phyloP scores from a whole-genome alignment of 805 yeast genomes.

The Vanderwaltozyma verrucispora region DNA sequence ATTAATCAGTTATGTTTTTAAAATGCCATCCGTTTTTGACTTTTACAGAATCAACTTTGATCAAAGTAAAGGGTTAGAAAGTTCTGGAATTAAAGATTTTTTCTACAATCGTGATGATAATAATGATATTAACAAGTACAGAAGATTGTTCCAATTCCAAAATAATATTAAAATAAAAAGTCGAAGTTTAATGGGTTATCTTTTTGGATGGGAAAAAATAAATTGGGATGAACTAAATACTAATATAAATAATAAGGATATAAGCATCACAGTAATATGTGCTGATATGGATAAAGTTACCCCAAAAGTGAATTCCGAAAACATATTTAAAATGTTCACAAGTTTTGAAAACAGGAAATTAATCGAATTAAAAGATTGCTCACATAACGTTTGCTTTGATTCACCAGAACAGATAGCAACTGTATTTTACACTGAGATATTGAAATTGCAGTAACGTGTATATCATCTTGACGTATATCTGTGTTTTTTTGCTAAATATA shows the following conservation, averaged over 20 bases:
- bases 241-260: background rate
- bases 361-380: constrained; percentile 12
- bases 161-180: constrained; percentile 24
- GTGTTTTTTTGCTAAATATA: background rate
- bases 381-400: constrained; percentile 24
- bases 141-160: constrained; percentile 22
- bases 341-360: constrained; percentile 4
- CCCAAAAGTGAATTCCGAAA: constrained; percentile 8
- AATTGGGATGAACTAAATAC: constrained; percentile 13
- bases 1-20: constrained; percentile 8
- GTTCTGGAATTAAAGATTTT: constrained; percentile 24
- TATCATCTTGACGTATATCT: too few relatives aligned
- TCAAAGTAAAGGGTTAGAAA: constrained; percentile 22
- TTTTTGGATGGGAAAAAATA: constrained; percentile 24
- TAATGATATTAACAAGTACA: constrained; percentile 7
- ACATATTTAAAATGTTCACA: constrained; percentile 5
- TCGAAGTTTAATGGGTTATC: constrained; percentile 19
- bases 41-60: constrained; percentile 22
- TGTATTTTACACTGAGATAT: constrained; percentile 3
- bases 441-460: too few relatives aligned
- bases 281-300: constrained; percentile 22
- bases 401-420: constrained; percentile 8
- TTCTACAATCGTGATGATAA: constrained; percentile 11
- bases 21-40: constrained; percentile 20
- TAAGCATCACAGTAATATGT: constrained; percentile 10